phyloP scores from a whole-genome alignment of 1,139 yeast species.

The Barnettozyma hawaiiensis region DNA sequence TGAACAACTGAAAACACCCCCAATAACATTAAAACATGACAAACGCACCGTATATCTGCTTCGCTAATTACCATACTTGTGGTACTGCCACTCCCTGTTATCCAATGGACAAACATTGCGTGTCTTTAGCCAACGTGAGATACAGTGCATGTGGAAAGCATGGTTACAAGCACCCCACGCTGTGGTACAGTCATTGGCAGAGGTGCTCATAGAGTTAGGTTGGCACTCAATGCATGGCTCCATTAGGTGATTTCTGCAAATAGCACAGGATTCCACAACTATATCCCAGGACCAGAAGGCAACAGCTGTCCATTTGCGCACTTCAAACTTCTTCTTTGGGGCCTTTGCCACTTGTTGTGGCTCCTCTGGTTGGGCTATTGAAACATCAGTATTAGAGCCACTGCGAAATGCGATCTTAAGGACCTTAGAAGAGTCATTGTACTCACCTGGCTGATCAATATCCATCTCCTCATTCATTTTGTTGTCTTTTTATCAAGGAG shows the following conservation, averaged over 20 bases:
- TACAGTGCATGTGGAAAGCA: constrained; percentile 93
- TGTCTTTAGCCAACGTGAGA: constrained; percentile 93
- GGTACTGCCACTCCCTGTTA: constrained; percentile 88
- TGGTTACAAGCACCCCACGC: constrained; percentile 98
- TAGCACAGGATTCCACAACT: constrained; percentile 94
- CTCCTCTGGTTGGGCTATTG: constrained; percentile 2
- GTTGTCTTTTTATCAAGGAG: background rate
- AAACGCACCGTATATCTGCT: background rate
- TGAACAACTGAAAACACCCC: constrained; percentile 3
- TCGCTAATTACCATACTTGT: constrained; percentile 57
- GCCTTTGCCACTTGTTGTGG: constrained; percentile 6
- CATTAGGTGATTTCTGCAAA: constrained; percentile 97
- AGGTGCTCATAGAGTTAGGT: constrained; percentile 63
- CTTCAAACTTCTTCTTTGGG: constrained; percentile 53
- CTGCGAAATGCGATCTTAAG: background rate
- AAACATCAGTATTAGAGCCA: background rate
- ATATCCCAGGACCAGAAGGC: constrained; percentile 99
- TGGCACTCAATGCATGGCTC: constrained; percentile 98
- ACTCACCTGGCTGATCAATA: constrained; percentile 26
- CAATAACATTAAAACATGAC: constrained; percentile 4
- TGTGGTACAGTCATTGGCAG: constrained; percentile 82
- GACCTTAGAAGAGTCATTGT: background rate
- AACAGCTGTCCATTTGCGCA: constrained; percentile 94
- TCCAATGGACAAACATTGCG: constrained; percentile 97
- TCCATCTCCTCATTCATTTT: constrained; percentile 31